A percentile compares a stretch with the other conserved stretches of the same genome.
Conservation (phyloP, 805 yeast genomes). For the Suhomyces sp. region DNA sequence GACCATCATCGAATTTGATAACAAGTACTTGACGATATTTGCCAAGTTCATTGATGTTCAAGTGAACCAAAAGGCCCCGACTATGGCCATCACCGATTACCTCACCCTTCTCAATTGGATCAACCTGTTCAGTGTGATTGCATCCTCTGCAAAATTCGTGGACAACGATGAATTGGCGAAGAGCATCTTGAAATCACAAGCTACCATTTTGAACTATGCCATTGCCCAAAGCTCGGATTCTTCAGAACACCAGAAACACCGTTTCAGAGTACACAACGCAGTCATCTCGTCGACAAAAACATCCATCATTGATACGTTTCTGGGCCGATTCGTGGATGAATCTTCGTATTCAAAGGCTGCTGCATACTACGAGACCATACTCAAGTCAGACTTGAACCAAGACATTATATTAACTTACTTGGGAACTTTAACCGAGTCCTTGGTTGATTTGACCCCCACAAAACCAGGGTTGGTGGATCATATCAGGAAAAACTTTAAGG, state of each 20-base stretch:
- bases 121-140: constrained; percentile 31
- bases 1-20: constrained; percentile 30
- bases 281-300: constrained; percentile 31
- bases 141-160: constrained; percentile 12
- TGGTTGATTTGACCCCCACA: constrained; percentile 22
- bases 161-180: constrained; percentile 18
- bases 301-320: constrained; percentile 15
- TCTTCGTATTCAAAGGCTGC: background rate
- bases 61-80: constrained; percentile 20
- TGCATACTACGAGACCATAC: background rate
- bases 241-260: constrained; percentile 11
- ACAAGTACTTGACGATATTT: constrained; percentile 35
- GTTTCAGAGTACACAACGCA: constrained; percentile 26
- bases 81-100: constrained; percentile 58
- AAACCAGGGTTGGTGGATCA: constrained; percentile 22
- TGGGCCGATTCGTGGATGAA: constrained; percentile 1
- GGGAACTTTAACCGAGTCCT: constrained; percentile 25
- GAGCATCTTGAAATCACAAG: constrained; percentile 28
- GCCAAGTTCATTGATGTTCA: constrained; percentile 39
- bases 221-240: constrained; percentile 10
- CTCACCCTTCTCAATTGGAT: constrained; percentile 61
- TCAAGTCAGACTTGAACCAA: constrained; percentile 6
- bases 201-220: constrained; percentile 35
- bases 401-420: constrained; percentile 18
- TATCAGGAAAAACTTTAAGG: constrained; percentile 11